Evolutionary conservation across 768 basidiomycete species (phyloP).

Genomic region (Austroboletus festivus): DNA sequence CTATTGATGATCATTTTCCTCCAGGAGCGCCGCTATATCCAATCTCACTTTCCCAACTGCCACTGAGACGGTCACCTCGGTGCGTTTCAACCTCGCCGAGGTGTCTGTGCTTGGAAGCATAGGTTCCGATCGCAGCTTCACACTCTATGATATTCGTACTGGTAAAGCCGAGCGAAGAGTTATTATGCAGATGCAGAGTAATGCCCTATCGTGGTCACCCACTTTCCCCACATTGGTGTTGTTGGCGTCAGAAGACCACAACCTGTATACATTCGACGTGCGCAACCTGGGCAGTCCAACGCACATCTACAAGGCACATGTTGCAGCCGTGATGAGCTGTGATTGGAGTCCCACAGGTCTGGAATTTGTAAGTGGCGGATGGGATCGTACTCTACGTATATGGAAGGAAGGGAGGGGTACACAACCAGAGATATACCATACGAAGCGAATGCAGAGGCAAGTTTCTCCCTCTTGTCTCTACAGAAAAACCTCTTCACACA

Average conservation of each 20-base stretch:
- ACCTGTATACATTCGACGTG: constrained; percentile 96
- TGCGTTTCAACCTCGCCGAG: constrained; percentile 93
- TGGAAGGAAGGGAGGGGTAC: constrained; percentile 88
- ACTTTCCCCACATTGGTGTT: constrained; percentile 89
- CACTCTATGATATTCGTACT: constrained; percentile 93
- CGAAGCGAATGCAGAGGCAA: constrained; percentile 97
- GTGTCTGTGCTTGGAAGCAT: constrained; percentile 92
- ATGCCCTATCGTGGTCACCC: constrained; percentile 92
- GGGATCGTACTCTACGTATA: constrained; percentile 91
- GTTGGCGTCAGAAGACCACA: constrained; percentile 98
- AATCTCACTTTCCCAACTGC: constrained; percentile 85
- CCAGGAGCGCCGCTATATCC: constrained; percentile 78
- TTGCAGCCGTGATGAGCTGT: constrained; percentile 93
- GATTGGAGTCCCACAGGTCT: constrained; percentile 97
- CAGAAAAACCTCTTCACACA: neutral
- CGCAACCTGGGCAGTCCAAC: constrained; percentile 77
- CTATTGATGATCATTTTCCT: constrained; percentile 8
- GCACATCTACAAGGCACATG: constrained; percentile 96
- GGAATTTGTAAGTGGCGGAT: constrained; percentile 94
- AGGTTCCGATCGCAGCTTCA: constrained; percentile 93
- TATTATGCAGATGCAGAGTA: constrained; percentile 92
- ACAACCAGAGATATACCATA: constrained; percentile 89
- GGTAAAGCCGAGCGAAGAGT: constrained; percentile 92
- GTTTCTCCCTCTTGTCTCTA: constrained; percentile 3
- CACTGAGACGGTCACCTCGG: constrained; percentile 82